Conservation (phyloP, 2,329 filamentous ascomycete species). For the Aureobasidium sp. region DNA sequence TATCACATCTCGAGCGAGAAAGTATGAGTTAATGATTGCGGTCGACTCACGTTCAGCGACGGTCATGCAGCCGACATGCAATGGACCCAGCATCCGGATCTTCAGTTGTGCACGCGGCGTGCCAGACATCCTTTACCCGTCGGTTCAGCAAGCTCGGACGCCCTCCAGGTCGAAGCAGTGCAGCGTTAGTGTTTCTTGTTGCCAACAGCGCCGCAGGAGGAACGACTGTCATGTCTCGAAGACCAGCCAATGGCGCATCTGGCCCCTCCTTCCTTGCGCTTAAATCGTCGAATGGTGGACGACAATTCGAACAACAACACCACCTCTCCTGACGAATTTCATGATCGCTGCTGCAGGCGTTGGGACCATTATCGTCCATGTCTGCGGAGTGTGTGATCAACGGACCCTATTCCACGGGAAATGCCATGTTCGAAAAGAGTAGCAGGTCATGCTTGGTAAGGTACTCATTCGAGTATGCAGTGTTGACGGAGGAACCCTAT, state of each 20-base stretch:
- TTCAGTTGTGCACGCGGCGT: neutral
- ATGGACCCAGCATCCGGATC: neutral
- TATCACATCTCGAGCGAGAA: neutral
- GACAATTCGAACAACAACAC: neutral
- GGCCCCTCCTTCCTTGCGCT: neutral
- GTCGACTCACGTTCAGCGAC: neutral
- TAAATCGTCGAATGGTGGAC: neutral
- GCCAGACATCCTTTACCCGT: neutral
- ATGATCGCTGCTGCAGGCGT: neutral
- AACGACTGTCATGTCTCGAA: neutral
- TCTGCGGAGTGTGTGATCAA: neutral
- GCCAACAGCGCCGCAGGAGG: neutral
- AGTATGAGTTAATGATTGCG: too few relatives aligned
- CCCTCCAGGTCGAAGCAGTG: neutral
- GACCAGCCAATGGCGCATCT: slow-evolving; percentile 6
- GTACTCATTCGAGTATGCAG: neutral
- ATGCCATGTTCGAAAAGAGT: neutral
- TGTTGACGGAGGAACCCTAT: neutral
- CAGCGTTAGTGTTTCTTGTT: neutral
- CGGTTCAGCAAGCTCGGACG: neutral
- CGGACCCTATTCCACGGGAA: neutral
- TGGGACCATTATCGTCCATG: neutral
- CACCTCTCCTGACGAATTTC: neutral
- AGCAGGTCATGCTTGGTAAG: neutral
- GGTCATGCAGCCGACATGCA: neutral